Evolutionary conservation across 1,139 yeast genomes (phyloP).

Genomic region (Saccharomyces hybrid): DNA sequence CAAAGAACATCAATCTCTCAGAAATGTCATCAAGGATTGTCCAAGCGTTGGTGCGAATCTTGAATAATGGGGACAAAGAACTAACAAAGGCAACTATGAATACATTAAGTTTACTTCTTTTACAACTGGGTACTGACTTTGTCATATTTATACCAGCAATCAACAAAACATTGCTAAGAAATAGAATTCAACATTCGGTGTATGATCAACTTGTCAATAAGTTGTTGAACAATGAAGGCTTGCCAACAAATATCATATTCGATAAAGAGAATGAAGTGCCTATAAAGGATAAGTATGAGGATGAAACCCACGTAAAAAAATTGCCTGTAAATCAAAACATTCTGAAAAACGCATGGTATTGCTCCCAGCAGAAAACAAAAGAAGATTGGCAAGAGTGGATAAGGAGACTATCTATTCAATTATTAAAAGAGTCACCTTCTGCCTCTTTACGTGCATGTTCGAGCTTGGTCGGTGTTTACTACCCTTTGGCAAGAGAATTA

Average conservation of each 20-base stretch:
- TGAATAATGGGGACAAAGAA: conserved; percentile 54
- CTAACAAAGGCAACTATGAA: conserved; percentile 61
- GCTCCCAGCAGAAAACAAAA: conserved; percentile 76
- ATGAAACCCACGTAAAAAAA: conserved; percentile 67
- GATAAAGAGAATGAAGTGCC: conserved; percentile 58
- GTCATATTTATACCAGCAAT: conserved; percentile 83
- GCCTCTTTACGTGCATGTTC: conserved; percentile 93
- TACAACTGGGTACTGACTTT: conserved; percentile 79
- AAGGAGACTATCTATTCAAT: conserved; percentile 73
- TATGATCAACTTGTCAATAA: conserved; percentile 79
- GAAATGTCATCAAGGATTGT: conserved; percentile 90
- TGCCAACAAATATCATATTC: conserved; percentile 69
- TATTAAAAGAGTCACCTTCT: conserved; percentile 87
- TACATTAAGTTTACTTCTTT: conserved; percentile 67
- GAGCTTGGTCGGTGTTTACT: conserved; percentile 77
- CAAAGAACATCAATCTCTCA: conserved; percentile 62
- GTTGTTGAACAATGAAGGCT: conserved; percentile 76
- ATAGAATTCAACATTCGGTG: conserved; percentile 60
- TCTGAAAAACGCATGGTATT: conserved; percentile 79
- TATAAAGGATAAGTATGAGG: conserved; percentile 53
- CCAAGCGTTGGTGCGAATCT: conserved; percentile 73
- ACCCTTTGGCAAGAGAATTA: conserved; percentile 81
- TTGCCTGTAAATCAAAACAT: conserved; percentile 46
- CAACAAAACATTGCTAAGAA: conserved; percentile 57
- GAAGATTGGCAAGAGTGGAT: conserved; percentile 99